Evolutionary conservation across 306 rosid genomes (phyloP).

Genomic region (Delonix regia): DNA sequence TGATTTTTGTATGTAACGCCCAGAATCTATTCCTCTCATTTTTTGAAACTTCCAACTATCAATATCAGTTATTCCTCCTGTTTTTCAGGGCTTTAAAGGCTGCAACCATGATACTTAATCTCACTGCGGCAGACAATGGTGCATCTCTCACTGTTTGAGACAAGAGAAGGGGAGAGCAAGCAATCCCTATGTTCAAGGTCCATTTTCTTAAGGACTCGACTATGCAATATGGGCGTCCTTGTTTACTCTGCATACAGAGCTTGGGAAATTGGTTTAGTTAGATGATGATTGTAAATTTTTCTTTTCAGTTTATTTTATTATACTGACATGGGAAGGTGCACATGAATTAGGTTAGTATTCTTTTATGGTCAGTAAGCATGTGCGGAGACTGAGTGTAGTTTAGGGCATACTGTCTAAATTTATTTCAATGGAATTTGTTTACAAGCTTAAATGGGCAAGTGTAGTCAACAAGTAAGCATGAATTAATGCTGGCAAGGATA

Average conservation of each 20-base stretch:
- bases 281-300: background rate
- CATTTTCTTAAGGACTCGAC: background rate
- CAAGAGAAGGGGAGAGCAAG: background rate
- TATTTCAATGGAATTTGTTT: background rate
- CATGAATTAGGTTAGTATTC: background rate
- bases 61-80: background rate
- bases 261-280: background rate
- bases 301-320: background rate
- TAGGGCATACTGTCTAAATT: background rate
- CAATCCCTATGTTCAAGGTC: background rate
- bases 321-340: background rate
- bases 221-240: background rate
- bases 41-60: background rate
- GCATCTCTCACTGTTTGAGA: constrained; percentile 81
- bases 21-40: background rate
- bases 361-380: background rate
- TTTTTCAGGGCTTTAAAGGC: constrained; percentile 77
- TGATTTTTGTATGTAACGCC: background rate
- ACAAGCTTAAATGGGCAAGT: background rate
- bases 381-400: background rate
- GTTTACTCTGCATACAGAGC: background rate
- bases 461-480: background rate
- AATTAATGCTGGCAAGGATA: background rate
- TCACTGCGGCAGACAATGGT: constrained; percentile 83
- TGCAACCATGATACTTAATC: constrained; percentile 83